A percentile compares a stretch with the other conserved stretches of the same genome.
Evolutionary conservation across 148 eudicot species (phyloP).

Genomic region (Linanthus parryae): DNA sequence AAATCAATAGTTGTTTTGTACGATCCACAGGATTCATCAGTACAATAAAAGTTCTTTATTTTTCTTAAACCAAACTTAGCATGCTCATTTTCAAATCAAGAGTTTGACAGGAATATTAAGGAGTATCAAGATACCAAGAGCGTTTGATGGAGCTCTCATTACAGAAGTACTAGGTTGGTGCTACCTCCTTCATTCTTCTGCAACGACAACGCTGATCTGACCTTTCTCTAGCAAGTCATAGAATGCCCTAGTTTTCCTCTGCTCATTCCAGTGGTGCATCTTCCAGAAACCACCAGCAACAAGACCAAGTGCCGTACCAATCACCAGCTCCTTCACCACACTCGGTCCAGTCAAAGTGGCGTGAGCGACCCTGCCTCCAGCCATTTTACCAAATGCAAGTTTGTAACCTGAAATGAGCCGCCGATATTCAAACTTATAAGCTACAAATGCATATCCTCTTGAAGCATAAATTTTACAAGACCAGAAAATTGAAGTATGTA

Average conservation of each 20-base stretch:
- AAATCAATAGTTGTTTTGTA: no score
- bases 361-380: slow-evolving; percentile 50
- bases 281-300: slow-evolving; percentile 54
- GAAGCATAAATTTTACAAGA: no score
- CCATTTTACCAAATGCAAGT: no score
- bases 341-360: slow-evolving; percentile 61
- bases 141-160: neutral
- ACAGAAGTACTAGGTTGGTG: slow-evolving; percentile 2
- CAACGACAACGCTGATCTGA: slow-evolving; percentile 1
- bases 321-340: slow-evolving; percentile 48
- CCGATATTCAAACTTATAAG: no score
- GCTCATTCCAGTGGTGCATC: slow-evolving; percentile 63
- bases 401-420: no score
- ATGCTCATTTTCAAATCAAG: slow-evolving; percentile 1
- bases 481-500: no score
- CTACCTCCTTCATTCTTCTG: slow-evolving; percentile 2
- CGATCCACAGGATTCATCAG: no score
- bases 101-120: neutral
- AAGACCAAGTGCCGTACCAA: slow-evolving; percentile 38
- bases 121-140: neutral
- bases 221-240: slow-evolving; percentile 26
- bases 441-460: no score
- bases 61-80: neutral
- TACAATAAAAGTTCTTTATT: no score
- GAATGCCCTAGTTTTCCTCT: slow-evolving; percentile 38